Percentiles rank a stretch among this genome's conserved stretches.
Evolutionary conservation across 2,329 filamentous ascomycete species (phyloP).

Genomic region (Fusarium sp.): DNA sequence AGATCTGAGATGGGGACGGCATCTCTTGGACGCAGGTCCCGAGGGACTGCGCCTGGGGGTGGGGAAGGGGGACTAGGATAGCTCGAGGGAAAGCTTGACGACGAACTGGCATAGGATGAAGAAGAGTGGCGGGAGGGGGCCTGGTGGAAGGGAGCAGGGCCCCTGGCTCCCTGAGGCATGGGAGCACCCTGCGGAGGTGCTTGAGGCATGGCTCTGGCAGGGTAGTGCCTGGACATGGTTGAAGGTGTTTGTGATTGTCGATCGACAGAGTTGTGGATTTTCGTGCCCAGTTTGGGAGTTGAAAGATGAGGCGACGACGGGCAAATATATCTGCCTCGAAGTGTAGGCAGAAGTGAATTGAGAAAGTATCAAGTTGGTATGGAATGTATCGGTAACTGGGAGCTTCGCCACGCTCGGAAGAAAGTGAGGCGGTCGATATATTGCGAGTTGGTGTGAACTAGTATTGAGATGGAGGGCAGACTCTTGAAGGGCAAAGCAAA

Average conservation of each 20-base stretch:
- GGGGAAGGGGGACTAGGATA: constrained; percentile 21
- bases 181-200: constrained; percentile 3
- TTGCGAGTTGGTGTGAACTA: constrained; percentile 24
- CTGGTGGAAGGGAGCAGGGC: constrained; percentile 10
- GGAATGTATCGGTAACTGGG: neutral
- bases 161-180: constrained; percentile 6
- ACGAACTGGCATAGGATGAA: neutral
- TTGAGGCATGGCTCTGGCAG: constrained; percentile 22
- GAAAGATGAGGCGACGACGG: constrained; percentile 15
- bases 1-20: constrained; percentile 50
- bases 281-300: constrained; percentile 1
- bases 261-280: constrained; percentile 6
- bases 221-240: constrained; percentile 20
- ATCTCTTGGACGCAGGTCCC: constrained; percentile 31
- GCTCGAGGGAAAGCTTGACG: neutral
- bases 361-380: neutral
- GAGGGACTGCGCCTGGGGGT: constrained; percentile 22
- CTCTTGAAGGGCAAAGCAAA: constrained; percentile 12
- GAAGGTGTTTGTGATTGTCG: constrained; percentile 12
- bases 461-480: constrained; percentile 29
- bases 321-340: constrained; percentile 30
- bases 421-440: constrained; percentile 40
- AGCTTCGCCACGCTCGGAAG: neutral
- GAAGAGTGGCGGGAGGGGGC: neutral
- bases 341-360: neutral